Conservation (phyloP, 192 early-diverging fungal genomes). For the Backusella circina region DNA sequence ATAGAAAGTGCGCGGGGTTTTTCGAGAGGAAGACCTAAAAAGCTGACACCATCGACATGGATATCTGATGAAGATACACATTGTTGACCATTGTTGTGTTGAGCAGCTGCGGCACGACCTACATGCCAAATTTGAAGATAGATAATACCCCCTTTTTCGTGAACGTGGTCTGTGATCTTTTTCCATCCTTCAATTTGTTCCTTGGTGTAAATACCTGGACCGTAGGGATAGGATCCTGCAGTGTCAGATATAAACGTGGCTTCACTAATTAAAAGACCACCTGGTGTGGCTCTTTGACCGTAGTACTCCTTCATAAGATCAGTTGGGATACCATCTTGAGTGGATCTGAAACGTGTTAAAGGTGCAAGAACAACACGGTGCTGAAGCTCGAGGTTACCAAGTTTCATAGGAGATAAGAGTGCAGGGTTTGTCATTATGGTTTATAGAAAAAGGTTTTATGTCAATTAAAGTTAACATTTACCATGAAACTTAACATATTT, state of each 20-base stretch:
- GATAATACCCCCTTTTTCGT: slow-evolving; percentile 50
- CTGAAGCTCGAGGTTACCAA: neutral
- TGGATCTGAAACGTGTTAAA: slow-evolving; percentile 15
- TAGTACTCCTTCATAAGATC: slow-evolving; percentile 16
- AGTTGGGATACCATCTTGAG: slow-evolving; percentile 1
- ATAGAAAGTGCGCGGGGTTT: slow-evolving; percentile 14
- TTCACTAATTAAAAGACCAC: slow-evolving; percentile 27
- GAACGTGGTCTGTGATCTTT: slow-evolving; percentile 48
- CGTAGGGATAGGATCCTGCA: slow-evolving; percentile 14
- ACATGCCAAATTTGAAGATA: slow-evolving; percentile 54
- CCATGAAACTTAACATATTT: neutral
- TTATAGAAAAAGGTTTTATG: neutral
- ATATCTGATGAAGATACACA: slow-evolving; percentile 16
- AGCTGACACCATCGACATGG: slow-evolving; percentile 7
- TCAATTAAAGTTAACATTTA: neutral
- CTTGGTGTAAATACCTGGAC: slow-evolving; percentile 34
- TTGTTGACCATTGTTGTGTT: neutral
- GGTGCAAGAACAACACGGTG: slow-evolving; percentile 29
- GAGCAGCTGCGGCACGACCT: slow-evolving; percentile 6
- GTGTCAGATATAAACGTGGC: slow-evolving; percentile 12
- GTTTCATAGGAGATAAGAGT: slow-evolving; percentile 19
- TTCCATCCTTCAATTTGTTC: slow-evolving; percentile 50
- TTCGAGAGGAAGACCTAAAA: slow-evolving; percentile 4
- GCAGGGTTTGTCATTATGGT: neutral
- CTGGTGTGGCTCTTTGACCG: slow-evolving; percentile 11